Percentiles rank a stretch among this genome's conserved stretches.
phyloP scores from a whole-genome alignment of 306 rosid species.

The Carpinus viminea region DNA sequence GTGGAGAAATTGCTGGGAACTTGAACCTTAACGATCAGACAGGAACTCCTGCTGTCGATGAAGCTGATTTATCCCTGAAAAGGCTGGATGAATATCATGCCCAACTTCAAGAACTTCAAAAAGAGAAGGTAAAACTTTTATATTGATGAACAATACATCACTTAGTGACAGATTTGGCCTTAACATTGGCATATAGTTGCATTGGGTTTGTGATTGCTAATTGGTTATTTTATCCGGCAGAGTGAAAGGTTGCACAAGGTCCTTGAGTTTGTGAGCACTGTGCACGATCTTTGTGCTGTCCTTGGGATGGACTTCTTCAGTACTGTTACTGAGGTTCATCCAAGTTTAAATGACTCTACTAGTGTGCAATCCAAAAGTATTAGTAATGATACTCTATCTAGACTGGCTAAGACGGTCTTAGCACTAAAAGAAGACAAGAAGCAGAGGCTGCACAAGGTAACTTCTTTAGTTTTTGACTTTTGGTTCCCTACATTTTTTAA shows the following conservation, averaged over 20 bases:
- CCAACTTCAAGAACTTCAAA: conserved; percentile 95
- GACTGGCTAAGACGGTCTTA: conserved; percentile 78
- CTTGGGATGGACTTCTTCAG: conserved; percentile 96
- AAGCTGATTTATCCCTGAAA: conserved; percentile 81
- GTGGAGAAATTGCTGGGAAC: conserved; percentile 90
- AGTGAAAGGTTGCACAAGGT: conserved; percentile 87
- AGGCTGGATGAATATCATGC: conserved; percentile 82
- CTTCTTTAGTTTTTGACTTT: conserved; percentile 6
- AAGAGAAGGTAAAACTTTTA: conserved; percentile 75
- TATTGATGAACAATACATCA: conserved; percentile 18
- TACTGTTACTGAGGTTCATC: conserved; percentile 95
- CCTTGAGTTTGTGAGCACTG: conserved; percentile 84
- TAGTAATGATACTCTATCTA: conserved; percentile 85
- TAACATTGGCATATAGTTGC: conserved; percentile 12
- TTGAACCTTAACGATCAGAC: conserved; percentile 46
- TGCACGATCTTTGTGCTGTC: conserved; percentile 95
- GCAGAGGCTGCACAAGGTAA: conserved; percentile 78
- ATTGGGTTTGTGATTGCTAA: conserved; percentile 22
- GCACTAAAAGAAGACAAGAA: conserved; percentile 73
- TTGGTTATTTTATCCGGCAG: conserved; percentile 49
- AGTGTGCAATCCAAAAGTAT: conserved; percentile 94
- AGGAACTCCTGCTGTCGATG: conserved; percentile 61
- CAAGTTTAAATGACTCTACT: conserved; percentile 89
- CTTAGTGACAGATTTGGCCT: conserved; percentile 17
- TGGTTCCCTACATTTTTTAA: conserved; percentile 12